Base-by-base conservation (phyloP, 345 rosid species). In the Nasturtium officinale region DNA sequence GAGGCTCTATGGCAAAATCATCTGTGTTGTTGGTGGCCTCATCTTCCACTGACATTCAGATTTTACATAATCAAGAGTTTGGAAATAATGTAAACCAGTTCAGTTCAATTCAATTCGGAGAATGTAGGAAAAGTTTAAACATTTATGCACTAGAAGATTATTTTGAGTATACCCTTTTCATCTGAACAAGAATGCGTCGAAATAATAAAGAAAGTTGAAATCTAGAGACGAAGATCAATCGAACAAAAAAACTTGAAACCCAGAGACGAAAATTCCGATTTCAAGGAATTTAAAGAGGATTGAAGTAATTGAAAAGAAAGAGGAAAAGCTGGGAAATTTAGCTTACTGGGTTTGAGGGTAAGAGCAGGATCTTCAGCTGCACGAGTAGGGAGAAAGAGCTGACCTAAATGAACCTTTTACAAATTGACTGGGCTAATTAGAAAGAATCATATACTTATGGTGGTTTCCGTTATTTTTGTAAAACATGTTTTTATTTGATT, bases 1-100 rank as follows among this genome's bases (percentile, higher is more conserved):
- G 37, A 30, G 98, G 98, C 77, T 88, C 98, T 70, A 73, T 13
- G 56, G 77, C 53, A 2, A 79, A 70, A 71, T 74, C 77, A 80
- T 59, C 16, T 20, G 47, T 59, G 29, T 59, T 59, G 6, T 37
- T 20, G 64, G 64, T 37, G 1, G 64, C 30, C 47, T 59, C 64
- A 20, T 82, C 87, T 77, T 82, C 85, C 89, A 84, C 89, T 86
- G 83, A 57, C 79, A 65, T 40, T 3, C 20, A 75, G 53, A 17
- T 76, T 43, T 53, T 13, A n/a, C 12, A 54, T 15, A 54, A 28
- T 54, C 60, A 54, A 26, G 28, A 54, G 20, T 53, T 53, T 3
- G 25, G 10, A 47, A 17, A 47, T 47, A 7, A 21, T 21, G 55
- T 21, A 21, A 50, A 23, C 48, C 18, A 45, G 1, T 48, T 48